These are phyloP conservation scores for Tothia fuscella DNA, from an alignment of 2,329 filamentous ascomycete genomes.

Conservation along the genomic window DNA sequence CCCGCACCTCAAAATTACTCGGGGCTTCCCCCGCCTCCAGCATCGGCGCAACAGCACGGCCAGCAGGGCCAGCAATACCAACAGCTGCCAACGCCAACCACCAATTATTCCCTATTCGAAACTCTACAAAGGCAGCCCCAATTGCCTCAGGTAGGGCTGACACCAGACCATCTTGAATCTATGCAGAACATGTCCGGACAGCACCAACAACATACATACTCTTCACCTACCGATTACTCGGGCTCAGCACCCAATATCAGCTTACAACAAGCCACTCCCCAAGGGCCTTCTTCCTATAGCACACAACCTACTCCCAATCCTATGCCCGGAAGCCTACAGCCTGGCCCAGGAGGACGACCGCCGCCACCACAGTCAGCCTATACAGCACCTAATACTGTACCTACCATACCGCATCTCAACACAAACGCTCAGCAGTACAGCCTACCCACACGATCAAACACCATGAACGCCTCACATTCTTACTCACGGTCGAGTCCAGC, in stretches of 20 bases:
- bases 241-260: conserved; percentile 3
- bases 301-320: conserved; percentile 22
- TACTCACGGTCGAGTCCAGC: conserved; percentile 69
- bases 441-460: conserved; percentile 54
- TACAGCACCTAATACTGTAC: conserved; percentile 45
- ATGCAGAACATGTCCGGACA: too few relatives aligned
- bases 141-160: too few relatives aligned
- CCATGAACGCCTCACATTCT: conserved; percentile 43
- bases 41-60: neutral
- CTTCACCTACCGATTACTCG: neutral
- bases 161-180: too few relatives aligned
- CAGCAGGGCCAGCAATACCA: neutral
- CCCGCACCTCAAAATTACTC: neutral
- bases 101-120: too few relatives aligned
- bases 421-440: conserved; percentile 48
- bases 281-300: conserved; percentile 16
- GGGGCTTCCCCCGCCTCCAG: neutral
- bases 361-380: conserved; percentile 38
- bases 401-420: conserved; percentile 39
- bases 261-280: conserved; percentile 16
- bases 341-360: conserved; percentile 40
- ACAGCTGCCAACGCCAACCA: too few relatives aligned
- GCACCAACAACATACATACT: too few relatives aligned
- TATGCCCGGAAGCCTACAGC: conserved; percentile 50
- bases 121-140: too few relatives aligned